phyloP scores from a whole-genome alignment of 441 rosid genomes.

The Theobroma grandiflorum region DNA sequence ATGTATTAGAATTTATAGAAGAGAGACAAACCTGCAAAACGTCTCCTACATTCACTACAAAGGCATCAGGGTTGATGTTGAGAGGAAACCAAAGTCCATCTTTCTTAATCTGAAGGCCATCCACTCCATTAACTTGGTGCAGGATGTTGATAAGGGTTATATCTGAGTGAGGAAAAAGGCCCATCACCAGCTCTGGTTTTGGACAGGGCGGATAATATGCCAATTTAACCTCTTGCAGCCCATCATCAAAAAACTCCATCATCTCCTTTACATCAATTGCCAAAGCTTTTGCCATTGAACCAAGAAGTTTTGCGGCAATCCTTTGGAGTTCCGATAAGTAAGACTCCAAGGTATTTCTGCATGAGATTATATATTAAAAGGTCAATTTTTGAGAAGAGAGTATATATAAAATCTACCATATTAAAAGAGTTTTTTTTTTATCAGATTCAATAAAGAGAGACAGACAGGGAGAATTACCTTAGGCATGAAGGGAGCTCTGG shows the following conservation, averaged over 20 bases:
- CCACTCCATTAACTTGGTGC: slow-evolving; percentile 49
- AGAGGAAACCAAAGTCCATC: slow-evolving; percentile 27
- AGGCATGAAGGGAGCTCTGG: slow-evolving; percentile 57
- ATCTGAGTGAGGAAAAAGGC: slow-evolving; percentile 54
- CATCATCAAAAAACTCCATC: slow-evolving; percentile 44
- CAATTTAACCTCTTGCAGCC: slow-evolving; percentile 47
- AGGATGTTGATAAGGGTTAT: slow-evolving; percentile 48
- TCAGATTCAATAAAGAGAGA: not conserved
- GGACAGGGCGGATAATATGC: slow-evolving; percentile 63
- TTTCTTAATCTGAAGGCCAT: slow-evolving; percentile 22
- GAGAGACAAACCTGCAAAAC: slow-evolving; percentile 24
- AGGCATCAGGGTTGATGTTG: not conserved
- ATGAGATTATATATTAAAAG: not conserved
- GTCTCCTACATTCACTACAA: slow-evolving; percentile 25
- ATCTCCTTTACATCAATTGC: slow-evolving; percentile 35
- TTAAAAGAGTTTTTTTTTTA: not conserved
- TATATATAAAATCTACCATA: too few species aligned
- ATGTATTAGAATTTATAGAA: too few species aligned
- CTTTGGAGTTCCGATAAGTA: slow-evolving; percentile 48
- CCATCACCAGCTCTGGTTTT: slow-evolving; percentile 50
- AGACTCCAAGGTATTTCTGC: slow-evolving; percentile 46
- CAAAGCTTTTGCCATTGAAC: slow-evolving; percentile 37
- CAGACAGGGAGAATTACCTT: slow-evolving; percentile 33
- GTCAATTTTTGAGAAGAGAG: not conserved
- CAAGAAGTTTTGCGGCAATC: slow-evolving; percentile 39